Evolutionary conservation across 768 basidiomycete genomes (phyloP).

Genomic region (Kwoniella dejecticola): DNA sequence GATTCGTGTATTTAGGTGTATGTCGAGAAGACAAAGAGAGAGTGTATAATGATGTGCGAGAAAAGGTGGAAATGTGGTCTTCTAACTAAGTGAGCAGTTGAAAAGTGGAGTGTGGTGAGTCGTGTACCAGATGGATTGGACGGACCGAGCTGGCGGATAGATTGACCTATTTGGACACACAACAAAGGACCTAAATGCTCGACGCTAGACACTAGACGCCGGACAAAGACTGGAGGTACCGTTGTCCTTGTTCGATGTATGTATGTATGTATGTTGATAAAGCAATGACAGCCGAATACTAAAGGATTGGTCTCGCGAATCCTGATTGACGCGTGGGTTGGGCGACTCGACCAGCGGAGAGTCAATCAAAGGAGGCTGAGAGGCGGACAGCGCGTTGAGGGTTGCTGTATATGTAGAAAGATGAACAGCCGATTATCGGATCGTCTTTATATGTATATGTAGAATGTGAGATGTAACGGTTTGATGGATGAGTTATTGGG

Average conservation of each 20-base stretch:
- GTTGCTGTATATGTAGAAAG: too few relatives aligned
- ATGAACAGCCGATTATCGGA: too few relatives aligned
- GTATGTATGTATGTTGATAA: too few relatives aligned
- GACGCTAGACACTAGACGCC: too few relatives aligned
- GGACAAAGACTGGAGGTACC: background rate
- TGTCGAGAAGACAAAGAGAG: conserved; percentile 1
- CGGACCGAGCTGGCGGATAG: background rate
- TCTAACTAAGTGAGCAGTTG: too few relatives aligned
- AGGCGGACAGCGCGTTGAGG: too few relatives aligned
- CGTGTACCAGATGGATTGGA: background rate
- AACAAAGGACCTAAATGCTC: conserved; percentile 15
- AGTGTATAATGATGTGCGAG: background rate
- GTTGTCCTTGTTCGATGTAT: conserved; percentile 6
- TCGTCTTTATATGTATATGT: too few relatives aligned
- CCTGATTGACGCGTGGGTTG: background rate
- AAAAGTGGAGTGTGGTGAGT: background rate
- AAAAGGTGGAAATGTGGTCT: background rate
- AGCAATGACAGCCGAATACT: too few relatives aligned
- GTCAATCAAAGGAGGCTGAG: background rate
- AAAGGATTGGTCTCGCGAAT: too few relatives aligned
- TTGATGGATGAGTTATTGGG: too few relatives aligned
- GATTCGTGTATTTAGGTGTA: too few relatives aligned
- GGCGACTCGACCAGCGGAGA: background rate
- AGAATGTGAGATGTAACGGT: too few relatives aligned
- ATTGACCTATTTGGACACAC: background rate